Evolutionary conservation across 305 asterid species (phyloP).

Genomic region (Fraxinus platypoda): DNA sequence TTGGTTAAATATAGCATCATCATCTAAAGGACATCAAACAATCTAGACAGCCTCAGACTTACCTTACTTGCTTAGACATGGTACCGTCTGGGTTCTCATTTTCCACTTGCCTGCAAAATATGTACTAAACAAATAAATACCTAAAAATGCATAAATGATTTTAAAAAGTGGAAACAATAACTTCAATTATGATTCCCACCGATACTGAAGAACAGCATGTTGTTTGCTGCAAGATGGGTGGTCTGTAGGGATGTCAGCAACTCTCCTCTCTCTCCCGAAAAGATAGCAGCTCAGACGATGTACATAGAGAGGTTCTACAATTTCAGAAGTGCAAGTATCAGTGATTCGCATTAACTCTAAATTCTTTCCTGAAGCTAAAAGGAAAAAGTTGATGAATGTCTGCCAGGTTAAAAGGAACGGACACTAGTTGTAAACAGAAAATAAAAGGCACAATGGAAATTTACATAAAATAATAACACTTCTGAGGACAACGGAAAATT

Average conservation of each 20-base stretch:
- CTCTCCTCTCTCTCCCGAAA: constrained; percentile 96
- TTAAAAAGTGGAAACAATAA: background rate
- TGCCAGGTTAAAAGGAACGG: background rate
- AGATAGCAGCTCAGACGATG: constrained; percentile 96
- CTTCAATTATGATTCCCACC: constrained; percentile 42
- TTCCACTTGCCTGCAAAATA: constrained; percentile 63
- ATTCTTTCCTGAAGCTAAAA: background rate
- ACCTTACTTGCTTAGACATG: constrained; percentile 71
- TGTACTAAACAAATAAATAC: constrained; percentile 4
- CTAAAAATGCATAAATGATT: background rate
- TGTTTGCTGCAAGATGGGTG: constrained; percentile 99
- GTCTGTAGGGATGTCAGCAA: constrained; percentile 95
- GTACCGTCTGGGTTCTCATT: constrained; percentile 79
- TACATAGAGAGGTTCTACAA: constrained; percentile 84
- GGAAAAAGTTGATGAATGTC: background rate
- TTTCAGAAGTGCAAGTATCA: constrained; percentile 18
- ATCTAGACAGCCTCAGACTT: constrained; percentile 18
- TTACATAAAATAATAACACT: background rate
- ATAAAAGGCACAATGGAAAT: background rate
- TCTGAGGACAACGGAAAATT: background rate
- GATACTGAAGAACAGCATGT: constrained; percentile 95
- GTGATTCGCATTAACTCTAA: constrained; percentile 2
- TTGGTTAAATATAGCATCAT: background rate
- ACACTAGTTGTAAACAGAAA: background rate
- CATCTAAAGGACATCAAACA: constrained; percentile 13